A percentile compares a stretch with the other conserved stretches of the same genome.
Evolutionary conservation across 176 grass and related monocot genomes (phyloP).

Genomic region (Pharus latifolius): DNA sequence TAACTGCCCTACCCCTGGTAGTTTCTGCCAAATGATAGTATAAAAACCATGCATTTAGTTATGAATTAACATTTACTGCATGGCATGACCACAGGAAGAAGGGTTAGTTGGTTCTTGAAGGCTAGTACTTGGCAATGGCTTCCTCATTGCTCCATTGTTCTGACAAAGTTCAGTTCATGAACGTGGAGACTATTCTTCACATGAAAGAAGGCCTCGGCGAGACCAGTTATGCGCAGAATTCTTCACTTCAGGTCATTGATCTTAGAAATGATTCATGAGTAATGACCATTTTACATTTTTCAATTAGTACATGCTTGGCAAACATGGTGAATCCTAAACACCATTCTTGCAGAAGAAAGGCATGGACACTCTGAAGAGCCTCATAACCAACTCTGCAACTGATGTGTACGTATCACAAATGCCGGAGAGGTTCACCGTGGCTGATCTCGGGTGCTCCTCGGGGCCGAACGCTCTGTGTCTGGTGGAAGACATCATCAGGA

Average conservation of each 20-base stretch:
- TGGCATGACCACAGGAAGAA: constrained; percentile 18
- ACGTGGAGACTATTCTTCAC: constrained; percentile 86
- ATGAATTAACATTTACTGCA: constrained; percentile 17
- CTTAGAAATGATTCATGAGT: background rate
- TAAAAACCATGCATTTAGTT: constrained; percentile 5
- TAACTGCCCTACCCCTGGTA: too few species aligned
- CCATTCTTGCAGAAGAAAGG: constrained; percentile 52
- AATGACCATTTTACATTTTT: background rate
- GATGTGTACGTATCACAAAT: constrained; percentile 56
- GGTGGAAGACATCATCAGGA: constrained; percentile 55
- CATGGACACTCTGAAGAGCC: constrained; percentile 58
- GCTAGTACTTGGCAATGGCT: constrained; percentile 36
- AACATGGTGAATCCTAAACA: background rate
- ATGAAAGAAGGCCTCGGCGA: constrained; percentile 93
- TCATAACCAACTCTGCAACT: constrained; percentile 55
- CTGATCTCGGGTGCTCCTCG: constrained; percentile 87
- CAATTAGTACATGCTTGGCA: background rate
- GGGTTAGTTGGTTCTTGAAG: constrained; percentile 4
- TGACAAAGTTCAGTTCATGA: constrained; percentile 46
- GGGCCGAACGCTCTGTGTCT: constrained; percentile 79
- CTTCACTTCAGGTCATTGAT: constrained; percentile 60
- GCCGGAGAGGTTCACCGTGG: constrained; percentile 66
- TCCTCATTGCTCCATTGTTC: constrained; percentile 46
- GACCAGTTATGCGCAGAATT: constrained; percentile 91
- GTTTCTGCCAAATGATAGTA: background rate